Conservation (phyloP, 805 yeast genomes). For the Isabelozyma rhagii region DNA sequence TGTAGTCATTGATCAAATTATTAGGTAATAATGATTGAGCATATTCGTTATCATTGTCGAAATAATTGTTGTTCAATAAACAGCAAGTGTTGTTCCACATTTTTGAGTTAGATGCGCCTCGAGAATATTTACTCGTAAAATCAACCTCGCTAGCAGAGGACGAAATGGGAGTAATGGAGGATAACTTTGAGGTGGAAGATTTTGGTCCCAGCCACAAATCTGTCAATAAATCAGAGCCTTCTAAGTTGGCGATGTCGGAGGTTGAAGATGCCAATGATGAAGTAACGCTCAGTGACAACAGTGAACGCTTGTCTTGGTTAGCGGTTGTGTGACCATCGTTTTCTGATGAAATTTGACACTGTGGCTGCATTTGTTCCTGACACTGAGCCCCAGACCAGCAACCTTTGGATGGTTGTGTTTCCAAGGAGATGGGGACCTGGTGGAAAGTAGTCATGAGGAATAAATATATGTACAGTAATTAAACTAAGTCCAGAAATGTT, state of each 20-base stretch:
- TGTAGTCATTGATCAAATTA: conserved; percentile 9
- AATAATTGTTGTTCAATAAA: conserved; percentile 1
- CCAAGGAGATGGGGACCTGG: background rate
- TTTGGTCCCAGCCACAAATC: conserved; percentile 15
- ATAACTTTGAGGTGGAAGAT: conserved; percentile 11
- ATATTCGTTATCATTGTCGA: conserved; percentile 12
- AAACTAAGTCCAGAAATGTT: too few species aligned
- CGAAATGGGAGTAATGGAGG: conserved; percentile 1
- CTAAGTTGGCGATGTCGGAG: background rate
- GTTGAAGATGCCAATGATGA: background rate
- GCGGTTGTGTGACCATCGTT: background rate
- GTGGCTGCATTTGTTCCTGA: background rate
- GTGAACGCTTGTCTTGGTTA: background rate
- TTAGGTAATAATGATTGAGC: conserved; percentile 21
- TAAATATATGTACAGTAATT: too few species aligned
- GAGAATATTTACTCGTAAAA: background rate
- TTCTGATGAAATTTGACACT: background rate
- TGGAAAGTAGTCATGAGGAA: background rate
- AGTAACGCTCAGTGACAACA: background rate
- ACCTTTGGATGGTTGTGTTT: background rate
- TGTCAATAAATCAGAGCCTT: conserved; percentile 10
- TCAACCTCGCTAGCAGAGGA: conserved; percentile 1
- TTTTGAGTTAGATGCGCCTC: background rate
- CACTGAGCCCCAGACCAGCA: background rate
- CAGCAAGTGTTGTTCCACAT: background rate